These are phyloP conservation scores for Serendipita sp. DNA, from an alignment of 768 basidiomycete genomes.

Conservation along the genomic window DNA sequence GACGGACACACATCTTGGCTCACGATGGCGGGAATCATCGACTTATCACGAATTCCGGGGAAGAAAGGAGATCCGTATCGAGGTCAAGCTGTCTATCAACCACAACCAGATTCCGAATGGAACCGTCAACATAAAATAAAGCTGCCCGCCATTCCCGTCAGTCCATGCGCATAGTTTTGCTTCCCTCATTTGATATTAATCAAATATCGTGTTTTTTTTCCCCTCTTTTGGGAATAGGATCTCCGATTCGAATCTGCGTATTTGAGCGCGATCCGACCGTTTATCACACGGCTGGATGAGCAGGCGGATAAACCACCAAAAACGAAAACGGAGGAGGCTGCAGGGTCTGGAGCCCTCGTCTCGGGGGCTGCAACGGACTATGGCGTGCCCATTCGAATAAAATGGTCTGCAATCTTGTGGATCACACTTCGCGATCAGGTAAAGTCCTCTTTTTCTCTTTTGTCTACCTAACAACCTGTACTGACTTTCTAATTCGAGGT, in stretches of 20 bases:
- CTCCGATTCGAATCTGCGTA: constrained; percentile 3
- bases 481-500: not conserved
- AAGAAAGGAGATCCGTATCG: constrained; percentile 5
- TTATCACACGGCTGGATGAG: not conserved
- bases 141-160: not conserved
- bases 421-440: not conserved
- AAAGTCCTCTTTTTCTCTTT: not conserved
- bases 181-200: no score
- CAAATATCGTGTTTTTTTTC: not conserved
- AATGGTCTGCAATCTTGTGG: not conserved
- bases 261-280: not conserved
- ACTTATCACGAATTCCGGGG: not conserved
- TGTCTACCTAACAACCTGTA: not conserved
- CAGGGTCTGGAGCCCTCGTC: not conserved
- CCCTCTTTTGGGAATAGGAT: no score
- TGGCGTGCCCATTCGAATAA: not conserved
- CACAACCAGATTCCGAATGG: not conserved
- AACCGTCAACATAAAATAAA: not conserved
- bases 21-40: not conserved
- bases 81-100: constrained; percentile 1
- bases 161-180: not conserved
- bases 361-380: not conserved
- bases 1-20: no score
- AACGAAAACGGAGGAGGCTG: not conserved
- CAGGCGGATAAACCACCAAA: not conserved